Percentiles rank a stretch among this genome's conserved stretches.
Conservation (phyloP, 2,329 filamentous ascomycete genomes). For the Phialocephala subalpina region DNA sequence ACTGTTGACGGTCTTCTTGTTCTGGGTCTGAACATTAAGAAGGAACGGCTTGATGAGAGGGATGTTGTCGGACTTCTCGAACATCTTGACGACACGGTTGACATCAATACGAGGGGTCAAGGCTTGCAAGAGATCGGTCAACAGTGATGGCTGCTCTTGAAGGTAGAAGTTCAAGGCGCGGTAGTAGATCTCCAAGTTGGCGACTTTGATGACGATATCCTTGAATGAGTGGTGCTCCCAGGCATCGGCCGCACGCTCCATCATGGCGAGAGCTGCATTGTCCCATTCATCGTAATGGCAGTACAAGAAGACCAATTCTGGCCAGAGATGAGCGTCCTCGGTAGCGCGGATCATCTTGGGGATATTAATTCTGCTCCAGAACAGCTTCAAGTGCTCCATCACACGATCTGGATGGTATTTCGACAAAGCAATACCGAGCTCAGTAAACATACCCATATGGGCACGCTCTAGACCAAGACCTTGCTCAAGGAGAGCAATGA, state of each 20-base stretch:
- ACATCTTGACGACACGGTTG: slow-evolving; percentile 99
- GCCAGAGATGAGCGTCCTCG: slow-evolving; percentile 96
- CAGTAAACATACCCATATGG: slow-evolving; percentile 98
- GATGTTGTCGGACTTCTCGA: slow-evolving; percentile 97
- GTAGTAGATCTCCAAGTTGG: slow-evolving; percentile 99
- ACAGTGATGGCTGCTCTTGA: slow-evolving; percentile 91
- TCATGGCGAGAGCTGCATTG: slow-evolving; percentile 95
- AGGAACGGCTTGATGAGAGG: slow-evolving; percentile 99
- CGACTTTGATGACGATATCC: slow-evolving; percentile 96
- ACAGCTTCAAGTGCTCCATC: slow-evolving; percentile 98
- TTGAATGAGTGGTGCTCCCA: slow-evolving; percentile 99
- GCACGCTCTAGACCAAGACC: slow-evolving; percentile 82
- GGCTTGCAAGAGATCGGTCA: slow-evolving; percentile 94
- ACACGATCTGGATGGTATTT: slow-evolving; percentile 95
- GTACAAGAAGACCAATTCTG: slow-evolving; percentile 97
- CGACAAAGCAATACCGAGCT: slow-evolving; percentile 88
- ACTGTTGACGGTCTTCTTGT: slow-evolving; percentile 98
- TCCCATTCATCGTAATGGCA: slow-evolving; percentile 99
- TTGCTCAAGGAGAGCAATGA: slow-evolving; percentile 92
- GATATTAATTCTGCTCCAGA: slow-evolving; percentile 98
- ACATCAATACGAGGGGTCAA: slow-evolving; percentile 95
- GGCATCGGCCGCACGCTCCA: slow-evolving; percentile 95
- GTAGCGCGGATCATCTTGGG: slow-evolving; percentile 94
- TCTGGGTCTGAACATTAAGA: slow-evolving; percentile 93
- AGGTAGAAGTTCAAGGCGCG: slow-evolving; percentile 96